Evolutionary conservation across 768 basidiomycete species (phyloP).

Genomic region (Lepiota subincarnata): DNA sequence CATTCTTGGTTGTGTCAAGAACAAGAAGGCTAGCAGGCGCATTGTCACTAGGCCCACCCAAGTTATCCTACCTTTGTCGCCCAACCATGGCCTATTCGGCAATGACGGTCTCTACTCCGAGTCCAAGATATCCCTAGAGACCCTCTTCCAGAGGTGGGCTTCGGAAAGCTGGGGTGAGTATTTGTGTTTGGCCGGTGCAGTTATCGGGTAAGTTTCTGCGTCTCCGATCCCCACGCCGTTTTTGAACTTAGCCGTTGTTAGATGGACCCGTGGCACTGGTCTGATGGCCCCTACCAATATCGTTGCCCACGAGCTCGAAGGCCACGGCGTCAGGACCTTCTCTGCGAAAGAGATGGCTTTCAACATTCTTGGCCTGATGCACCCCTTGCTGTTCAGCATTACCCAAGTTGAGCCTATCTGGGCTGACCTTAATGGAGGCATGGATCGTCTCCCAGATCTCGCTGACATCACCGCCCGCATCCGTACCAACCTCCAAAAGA

Average conservation of each 20-base stretch:
- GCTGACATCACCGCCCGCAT: slow-evolving; percentile 89
- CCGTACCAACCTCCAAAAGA: slow-evolving; percentile 73
- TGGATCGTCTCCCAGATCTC: slow-evolving; percentile 95
- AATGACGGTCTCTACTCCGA: slow-evolving; percentile 98
- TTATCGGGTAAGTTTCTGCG: slow-evolving; percentile 74
- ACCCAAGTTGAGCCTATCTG: slow-evolving; percentile 99
- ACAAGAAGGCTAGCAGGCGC: slow-evolving; percentile 94
- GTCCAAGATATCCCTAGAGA: slow-evolving; percentile 97
- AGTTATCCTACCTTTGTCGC: slow-evolving; percentile 95
- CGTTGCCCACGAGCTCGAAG: slow-evolving; percentile 90
- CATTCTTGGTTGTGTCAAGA: slow-evolving; percentile 95
- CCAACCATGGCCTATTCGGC: slow-evolving; percentile 97
- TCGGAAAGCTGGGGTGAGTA: slow-evolving; percentile 99
- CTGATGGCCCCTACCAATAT: slow-evolving; percentile 95
- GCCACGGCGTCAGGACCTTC: slow-evolving; percentile 93
- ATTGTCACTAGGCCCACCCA: slow-evolving; percentile 98
- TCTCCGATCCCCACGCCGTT: slow-evolving; percentile 7
- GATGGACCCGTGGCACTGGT: slow-evolving; percentile 98
- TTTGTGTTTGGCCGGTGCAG: slow-evolving; percentile 94
- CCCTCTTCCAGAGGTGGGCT: slow-evolving; percentile 95
- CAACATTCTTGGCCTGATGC: slow-evolving; percentile 99
- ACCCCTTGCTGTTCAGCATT: slow-evolving; percentile 97
- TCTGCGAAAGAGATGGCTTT: slow-evolving; percentile 99
- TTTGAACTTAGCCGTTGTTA: slow-evolving; percentile 23
- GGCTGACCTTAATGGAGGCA: slow-evolving; percentile 98